A percentile compares a stretch with the other conserved stretches of the same genome.
These are phyloP conservation scores for Scolecobasidium constrictum DNA, from an alignment of 2,329 filamentous ascomycete species.

Conservation along the genomic window DNA sequence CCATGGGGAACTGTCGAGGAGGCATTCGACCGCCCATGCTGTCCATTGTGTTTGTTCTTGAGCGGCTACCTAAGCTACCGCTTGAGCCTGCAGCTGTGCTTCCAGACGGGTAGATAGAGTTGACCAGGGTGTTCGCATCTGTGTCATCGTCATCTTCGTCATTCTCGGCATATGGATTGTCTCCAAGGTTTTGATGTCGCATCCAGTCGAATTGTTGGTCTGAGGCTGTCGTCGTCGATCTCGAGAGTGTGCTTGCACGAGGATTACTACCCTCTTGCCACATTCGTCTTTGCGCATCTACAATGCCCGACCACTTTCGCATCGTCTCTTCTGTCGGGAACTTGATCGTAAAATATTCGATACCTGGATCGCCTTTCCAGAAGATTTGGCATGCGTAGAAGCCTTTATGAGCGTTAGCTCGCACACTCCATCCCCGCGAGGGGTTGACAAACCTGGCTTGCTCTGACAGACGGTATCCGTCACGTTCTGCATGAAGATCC, in stretches of 20 bases:
- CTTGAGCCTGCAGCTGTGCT: slow-evolving; percentile 45
- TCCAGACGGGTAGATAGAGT: not conserved
- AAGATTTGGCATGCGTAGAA: slow-evolving; percentile 95
- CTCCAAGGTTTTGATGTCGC: slow-evolving; percentile 60
- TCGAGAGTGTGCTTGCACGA: slow-evolving; percentile 2
- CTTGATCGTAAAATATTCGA: slow-evolving; percentile 92
- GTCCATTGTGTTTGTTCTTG: slow-evolving; percentile 65
- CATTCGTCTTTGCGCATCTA: slow-evolving; percentile 60
- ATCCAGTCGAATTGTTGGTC: slow-evolving; percentile 39
- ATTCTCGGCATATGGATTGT: slow-evolving; percentile 69
- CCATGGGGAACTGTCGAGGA: slow-evolving; percentile 64
- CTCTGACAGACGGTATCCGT: slow-evolving; percentile 83
- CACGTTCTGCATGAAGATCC: slow-evolving; percentile 99
- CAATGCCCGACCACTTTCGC: slow-evolving; percentile 78
- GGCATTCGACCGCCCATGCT: slow-evolving; percentile 45
- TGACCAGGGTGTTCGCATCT: slow-evolving; percentile 12
- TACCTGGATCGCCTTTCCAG: slow-evolving; percentile 93
- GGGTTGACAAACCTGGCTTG: slow-evolving; percentile 62
- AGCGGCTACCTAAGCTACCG: slow-evolving; percentile 53
- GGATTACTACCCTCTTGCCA: slow-evolving; percentile 34
- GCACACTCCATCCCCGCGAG: no score
- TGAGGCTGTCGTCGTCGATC: slow-evolving; percentile 1
- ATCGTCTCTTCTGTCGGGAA: slow-evolving; percentile 86
- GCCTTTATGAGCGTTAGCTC: slow-evolving; percentile 39
- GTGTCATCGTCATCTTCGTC: slow-evolving; percentile 41